Conservation (phyloP, 2,329 filamentous ascomycete genomes). For the Botryotinia globosa region DNA sequence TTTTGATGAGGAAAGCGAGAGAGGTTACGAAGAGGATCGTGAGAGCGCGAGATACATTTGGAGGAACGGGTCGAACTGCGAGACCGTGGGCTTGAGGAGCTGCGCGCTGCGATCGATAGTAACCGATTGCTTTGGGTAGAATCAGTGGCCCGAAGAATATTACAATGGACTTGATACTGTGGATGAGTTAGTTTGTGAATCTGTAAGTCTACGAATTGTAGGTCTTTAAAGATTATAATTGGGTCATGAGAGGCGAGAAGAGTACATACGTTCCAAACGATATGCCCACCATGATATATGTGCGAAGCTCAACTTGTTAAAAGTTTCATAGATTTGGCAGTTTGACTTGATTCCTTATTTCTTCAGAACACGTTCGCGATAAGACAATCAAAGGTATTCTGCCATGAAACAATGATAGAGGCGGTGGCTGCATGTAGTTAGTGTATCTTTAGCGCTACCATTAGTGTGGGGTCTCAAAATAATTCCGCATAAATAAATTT, state of each 20-base stretch:
- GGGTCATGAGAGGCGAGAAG: conserved; percentile 14
- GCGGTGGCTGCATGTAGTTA: neutral
- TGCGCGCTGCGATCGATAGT: conserved; percentile 56
- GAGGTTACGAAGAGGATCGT: conserved; percentile 53
- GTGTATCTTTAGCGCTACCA: neutral
- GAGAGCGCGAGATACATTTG: conserved; percentile 54
- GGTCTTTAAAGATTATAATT: conserved; percentile 39
- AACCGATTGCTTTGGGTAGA: conserved; percentile 62
- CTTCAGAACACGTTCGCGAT: conserved; percentile 16
- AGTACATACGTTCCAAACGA: conserved; percentile 51
- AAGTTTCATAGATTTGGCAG: neutral
- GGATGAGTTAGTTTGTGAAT: conserved; percentile 22
- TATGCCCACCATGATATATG: conserved; percentile 40
- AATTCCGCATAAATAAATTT: conserved; percentile 11
- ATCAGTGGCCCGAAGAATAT: conserved; percentile 67
- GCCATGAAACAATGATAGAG: neutral
- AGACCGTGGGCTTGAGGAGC: conserved; percentile 46
- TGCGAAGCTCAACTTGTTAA: conserved; percentile 1
- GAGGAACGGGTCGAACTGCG: conserved; percentile 55
- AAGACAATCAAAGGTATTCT: neutral
- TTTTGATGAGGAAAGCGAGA: conserved; percentile 57
- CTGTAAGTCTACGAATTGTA: neutral
- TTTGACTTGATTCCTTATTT: neutral
- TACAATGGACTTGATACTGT: conserved; percentile 45
- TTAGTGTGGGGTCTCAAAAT: neutral